phyloP scores from a whole-genome alignment of 2,329 filamentous ascomycete species.

The Ceratocystis cubensis region DNA sequence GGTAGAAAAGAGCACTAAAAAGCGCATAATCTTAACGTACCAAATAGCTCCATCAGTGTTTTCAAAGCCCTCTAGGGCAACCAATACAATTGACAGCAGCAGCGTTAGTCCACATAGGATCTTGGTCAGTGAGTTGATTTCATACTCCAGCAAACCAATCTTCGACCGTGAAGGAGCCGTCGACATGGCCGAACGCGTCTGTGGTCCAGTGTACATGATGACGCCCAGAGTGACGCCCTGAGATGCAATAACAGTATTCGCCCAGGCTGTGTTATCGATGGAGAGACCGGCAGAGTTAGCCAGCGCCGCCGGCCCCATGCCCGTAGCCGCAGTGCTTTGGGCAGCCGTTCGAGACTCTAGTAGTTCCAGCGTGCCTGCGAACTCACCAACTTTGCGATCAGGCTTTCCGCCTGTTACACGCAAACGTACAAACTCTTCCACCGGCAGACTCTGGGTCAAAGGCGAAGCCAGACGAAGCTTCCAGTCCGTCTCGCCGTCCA shows the following conservation, averaged over 20 bases:
- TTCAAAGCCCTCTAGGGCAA: conserved; percentile 73
- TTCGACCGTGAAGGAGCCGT: conserved; percentile 88
- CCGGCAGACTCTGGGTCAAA: conserved; percentile 64
- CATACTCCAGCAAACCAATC: conserved; percentile 81
- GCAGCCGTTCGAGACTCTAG: conserved; percentile 41
- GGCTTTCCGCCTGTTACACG: conserved; percentile 76
- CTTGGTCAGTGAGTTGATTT: conserved; percentile 95
- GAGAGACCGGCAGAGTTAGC: conserved; percentile 58
- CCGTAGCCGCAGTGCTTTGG: conserved; percentile 28
- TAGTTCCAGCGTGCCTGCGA: conserved; percentile 77
- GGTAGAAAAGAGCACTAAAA: conserved; percentile 94
- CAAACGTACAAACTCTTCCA: conserved; percentile 57
- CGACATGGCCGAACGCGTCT: conserved; percentile 86
- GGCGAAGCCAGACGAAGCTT: conserved; percentile 82
- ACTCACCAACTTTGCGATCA: conserved; percentile 88
- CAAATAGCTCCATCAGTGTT: conserved; percentile 55
- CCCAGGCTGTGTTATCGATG: conserved; percentile 98
- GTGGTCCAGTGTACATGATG: conserved; percentile 85
- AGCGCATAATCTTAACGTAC: conserved; percentile 98
- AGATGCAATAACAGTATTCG: conserved; percentile 91
- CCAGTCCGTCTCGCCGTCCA: conserved; percentile 98
- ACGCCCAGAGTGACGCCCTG: conserved; percentile 79
- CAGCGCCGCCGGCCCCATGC: conserved; percentile 22
- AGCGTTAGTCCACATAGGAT: conserved; percentile 86
- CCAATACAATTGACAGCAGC: conserved; percentile 72